These are phyloP conservation scores for Colletotrichum limetticola DNA, from an alignment of 2,329 filamentous ascomycete genomes.

Conservation along the genomic window DNA sequence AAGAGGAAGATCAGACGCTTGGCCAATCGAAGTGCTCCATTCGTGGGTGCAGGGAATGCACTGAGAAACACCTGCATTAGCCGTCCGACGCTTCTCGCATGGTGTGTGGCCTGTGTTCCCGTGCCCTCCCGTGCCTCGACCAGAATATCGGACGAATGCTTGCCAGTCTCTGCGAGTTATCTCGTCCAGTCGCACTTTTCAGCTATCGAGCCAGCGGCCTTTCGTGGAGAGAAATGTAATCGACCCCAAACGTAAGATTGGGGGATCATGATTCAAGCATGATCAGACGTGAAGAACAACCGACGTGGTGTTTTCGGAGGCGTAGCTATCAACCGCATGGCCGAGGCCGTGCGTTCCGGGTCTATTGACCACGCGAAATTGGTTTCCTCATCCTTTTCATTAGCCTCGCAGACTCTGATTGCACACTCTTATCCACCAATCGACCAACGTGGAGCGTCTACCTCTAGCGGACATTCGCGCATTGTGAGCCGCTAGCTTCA, in stretches of 20 bases:
- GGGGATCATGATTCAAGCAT: not conserved
- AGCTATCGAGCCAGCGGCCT: not conserved
- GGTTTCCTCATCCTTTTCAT: not conserved
- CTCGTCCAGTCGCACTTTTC: not conserved
- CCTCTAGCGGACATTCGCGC: not conserved
- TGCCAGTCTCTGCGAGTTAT: not conserved
- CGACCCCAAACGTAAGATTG: not conserved
- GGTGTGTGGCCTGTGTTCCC: not conserved
- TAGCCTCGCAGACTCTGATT: not conserved
- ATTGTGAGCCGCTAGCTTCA: not conserved
- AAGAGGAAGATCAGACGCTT: not conserved
- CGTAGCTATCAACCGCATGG: not conserved
- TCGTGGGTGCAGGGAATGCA: not conserved
- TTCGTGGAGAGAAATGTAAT: not conserved
- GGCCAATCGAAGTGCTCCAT: not conserved
- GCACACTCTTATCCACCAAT: not conserved
- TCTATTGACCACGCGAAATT: not conserved
- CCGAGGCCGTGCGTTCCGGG: not conserved
- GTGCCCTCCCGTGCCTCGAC: not conserved
- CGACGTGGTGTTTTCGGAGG: not conserved
- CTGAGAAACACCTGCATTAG: conserved; percentile 27
- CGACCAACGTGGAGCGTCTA: not conserved
- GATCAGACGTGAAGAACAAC: not conserved
- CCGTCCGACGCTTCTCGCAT: not conserved
- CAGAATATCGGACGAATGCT: not conserved